Conservation (phyloP, 768 basidiomycete genomes). For the Termitomyces sp. region DNA sequence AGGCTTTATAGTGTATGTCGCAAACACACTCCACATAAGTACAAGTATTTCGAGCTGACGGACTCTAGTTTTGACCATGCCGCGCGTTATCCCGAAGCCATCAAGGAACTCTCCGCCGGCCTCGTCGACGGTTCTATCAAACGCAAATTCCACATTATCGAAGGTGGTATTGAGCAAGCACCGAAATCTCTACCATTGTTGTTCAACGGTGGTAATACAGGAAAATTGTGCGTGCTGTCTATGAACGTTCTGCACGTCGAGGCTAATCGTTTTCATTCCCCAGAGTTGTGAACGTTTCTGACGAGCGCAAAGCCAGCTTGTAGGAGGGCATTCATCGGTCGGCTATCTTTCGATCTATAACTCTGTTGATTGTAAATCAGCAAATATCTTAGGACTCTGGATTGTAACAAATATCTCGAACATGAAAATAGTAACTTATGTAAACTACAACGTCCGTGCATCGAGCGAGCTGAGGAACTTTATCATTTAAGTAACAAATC, state of each 20-base stretch:
- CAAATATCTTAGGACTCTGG: background rate
- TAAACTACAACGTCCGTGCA: too few relatives aligned
- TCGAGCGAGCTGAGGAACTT: too few relatives aligned
- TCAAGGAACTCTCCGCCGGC: slow-evolving; percentile 53
- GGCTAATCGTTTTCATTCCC: slow-evolving; percentile 1
- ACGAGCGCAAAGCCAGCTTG: slow-evolving; percentile 38
- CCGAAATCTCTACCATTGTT: slow-evolving; percentile 69
- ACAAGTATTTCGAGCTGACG: background rate
- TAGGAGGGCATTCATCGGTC: slow-evolving; percentile 17
- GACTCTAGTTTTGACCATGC: slow-evolving; percentile 69
- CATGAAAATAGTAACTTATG: background rate
- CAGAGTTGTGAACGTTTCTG: slow-evolving; percentile 60
- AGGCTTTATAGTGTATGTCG: slow-evolving; percentile 77
- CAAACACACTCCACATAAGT: background rate
- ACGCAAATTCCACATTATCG: slow-evolving; percentile 75
- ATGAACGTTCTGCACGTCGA: background rate
- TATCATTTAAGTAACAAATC: too few relatives aligned
- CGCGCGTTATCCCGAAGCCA: slow-evolving; percentile 55
- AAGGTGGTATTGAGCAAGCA: slow-evolving; percentile 70
- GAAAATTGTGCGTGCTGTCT: slow-evolving; percentile 56
- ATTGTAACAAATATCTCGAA: background rate
- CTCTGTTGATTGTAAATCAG: background rate
- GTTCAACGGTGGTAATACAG: slow-evolving; percentile 75
- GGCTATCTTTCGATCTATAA: too few relatives aligned
- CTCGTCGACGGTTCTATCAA: slow-evolving; percentile 72